Percentiles rank a stretch among this genome's conserved stretches.
Evolutionary conservation across 2,329 filamentous ascomycete genomes (phyloP).

Genomic region (Graphiopsis chlorocephala): DNA sequence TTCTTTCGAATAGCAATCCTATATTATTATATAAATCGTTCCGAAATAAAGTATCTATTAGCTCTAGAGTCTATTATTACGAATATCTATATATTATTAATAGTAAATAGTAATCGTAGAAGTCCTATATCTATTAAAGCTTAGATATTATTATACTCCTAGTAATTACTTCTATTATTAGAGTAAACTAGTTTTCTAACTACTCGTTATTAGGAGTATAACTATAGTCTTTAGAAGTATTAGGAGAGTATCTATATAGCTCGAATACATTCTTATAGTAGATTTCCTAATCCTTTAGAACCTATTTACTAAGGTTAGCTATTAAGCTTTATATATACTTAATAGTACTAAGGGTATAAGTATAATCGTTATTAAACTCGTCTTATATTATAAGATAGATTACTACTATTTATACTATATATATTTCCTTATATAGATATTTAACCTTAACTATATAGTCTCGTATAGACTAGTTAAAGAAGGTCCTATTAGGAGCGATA

Average conservation of each 20-base stretch:
- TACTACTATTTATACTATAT: not conserved
- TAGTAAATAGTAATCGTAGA: conserved; percentile 12
- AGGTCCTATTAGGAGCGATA: conserved; percentile 11
- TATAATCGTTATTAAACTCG: not conserved
- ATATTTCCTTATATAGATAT: conserved; percentile 5
- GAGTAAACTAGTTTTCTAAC: conserved; percentile 15
- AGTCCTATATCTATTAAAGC: not conserved
- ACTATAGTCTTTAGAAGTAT: not conserved
- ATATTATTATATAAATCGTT: conserved; percentile 6
- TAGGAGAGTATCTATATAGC: not conserved
- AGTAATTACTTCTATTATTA: conserved; percentile 7
- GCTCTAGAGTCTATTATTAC: conserved; percentile 19
- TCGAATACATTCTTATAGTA: not conserved
- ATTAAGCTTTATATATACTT: not conserved
- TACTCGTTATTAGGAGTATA: not conserved
- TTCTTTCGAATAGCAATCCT: conserved; percentile 19
- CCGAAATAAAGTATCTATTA: conserved; percentile 18
- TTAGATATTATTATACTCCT: conserved; percentile 11
- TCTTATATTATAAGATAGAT: not conserved
- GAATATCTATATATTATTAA: not conserved
- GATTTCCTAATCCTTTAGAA: not conserved
- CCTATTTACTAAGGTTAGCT: not conserved
- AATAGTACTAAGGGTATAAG: not conserved
- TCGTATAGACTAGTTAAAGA: conserved; percentile 11
- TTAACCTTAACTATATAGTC: not conserved